A percentile compares a stretch with the other conserved stretches of the same genome.
These are phyloP conservation scores for Sporothrix mexicana DNA, from an alignment of 2,329 filamentous ascomycete genomes.

Conservation along the genomic window DNA sequence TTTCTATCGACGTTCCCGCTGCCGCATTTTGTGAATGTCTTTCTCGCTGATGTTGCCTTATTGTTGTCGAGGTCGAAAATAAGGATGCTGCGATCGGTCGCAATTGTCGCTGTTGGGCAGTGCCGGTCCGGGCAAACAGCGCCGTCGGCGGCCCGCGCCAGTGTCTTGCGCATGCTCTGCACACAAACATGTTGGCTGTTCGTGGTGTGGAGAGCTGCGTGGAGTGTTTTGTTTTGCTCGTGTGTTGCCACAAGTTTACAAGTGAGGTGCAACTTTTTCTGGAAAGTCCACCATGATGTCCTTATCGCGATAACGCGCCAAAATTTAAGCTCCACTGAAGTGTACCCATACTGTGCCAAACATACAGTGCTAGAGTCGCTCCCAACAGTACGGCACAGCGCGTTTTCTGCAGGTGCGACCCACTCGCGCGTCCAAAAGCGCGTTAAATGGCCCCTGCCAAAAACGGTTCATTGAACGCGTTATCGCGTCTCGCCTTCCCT, in stretches of 20 bases:
- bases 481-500: constrained; percentile 23
- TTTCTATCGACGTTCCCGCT: too few relatives aligned
- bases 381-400: neutral
- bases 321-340: neutral
- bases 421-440: constrained; percentile 31
- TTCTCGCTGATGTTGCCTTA: too few relatives aligned
- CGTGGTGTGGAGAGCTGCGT: neutral
- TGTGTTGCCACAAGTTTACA: constrained; percentile 10
- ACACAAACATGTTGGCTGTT: constrained; percentile 47
- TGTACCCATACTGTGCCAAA: neutral
- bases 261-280: constrained; percentile 12
- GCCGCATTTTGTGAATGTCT: too few relatives aligned
- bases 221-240: neutral
- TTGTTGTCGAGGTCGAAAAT: neutral
- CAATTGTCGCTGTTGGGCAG: neutral
- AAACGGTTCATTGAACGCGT: constrained; percentile 26
- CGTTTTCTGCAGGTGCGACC: constrained; percentile 27
- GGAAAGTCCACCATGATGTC: neutral
- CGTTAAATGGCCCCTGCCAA: constrained; percentile 25
- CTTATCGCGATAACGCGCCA: constrained; percentile 30
- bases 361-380: constrained; percentile 5
- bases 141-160: constrained; percentile 21
- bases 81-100: neutral
- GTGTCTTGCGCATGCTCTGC: constrained; percentile 47
- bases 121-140: neutral